Base-by-base conservation (phyloP, 805 yeast species). In the Jamesozyma gamospora region DNA sequence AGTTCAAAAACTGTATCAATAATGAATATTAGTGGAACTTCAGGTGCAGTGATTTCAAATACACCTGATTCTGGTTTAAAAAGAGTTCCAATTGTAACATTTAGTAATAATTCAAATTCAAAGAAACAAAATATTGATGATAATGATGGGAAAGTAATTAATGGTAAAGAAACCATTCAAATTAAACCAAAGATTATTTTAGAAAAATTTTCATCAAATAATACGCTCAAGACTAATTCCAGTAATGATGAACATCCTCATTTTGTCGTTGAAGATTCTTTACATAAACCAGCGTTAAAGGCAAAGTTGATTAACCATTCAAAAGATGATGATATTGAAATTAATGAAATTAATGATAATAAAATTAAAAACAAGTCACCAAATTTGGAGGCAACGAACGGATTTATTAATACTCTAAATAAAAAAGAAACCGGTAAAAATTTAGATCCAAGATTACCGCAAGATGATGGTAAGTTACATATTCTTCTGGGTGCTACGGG, bases 401-500 rank as follows among this genome's bases (percentile, higher is more conserved):
- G n/a, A 48, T 32, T 21, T 21, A 8, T 21, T 21, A 21, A 21
- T 21, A 21, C 24, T 21, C 5, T 21, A 21, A 21, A 21, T 15
- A 63, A 59, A 37, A 62, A 74, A 49, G 71, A 70, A 39, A 60
- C 64, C 17, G 58, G 69, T 11, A 56, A 56, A 31, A 75, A 74
- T 48, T 64, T 74, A 34, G 88, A 82, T 52, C 75, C 80, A 3
- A 67, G 81, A 10, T 61, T 78, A 43, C 81, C 82, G 19, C 38
- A 81, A 58, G 94, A 86, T 56, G 96, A 87, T 60, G 90, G 86
- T 11, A 87, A 86, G 56, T 70, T 84, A 43, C 96, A 87, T 63
- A 78, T 87, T 30, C 65, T 87, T 42, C 66, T 87, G 43, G 96
- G 92, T 11, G 87, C 87, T 28, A 85, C 95, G 25, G 96, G 96